Conservation (phyloP, 2,329 filamentous ascomycete species). For the Zymoseptoria crescenta region DNA sequence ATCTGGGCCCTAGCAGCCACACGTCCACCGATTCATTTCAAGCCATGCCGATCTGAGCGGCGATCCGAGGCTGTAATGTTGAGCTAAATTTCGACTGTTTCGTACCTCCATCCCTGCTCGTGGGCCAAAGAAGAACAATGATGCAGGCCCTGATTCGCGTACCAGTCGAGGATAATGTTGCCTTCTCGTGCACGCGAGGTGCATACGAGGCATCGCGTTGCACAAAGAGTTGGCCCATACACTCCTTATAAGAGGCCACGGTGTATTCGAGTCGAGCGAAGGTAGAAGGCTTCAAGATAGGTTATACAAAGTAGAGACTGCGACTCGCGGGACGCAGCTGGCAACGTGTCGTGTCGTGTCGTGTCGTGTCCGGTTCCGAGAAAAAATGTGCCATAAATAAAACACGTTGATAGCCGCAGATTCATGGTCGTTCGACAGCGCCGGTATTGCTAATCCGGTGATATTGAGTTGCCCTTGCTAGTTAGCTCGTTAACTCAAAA, state of each 20-base stretch:
- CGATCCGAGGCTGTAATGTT: conserved; percentile 15
- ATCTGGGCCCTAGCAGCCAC: neutral
- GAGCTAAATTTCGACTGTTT: conserved; percentile 12
- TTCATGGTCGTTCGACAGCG: too few species aligned
- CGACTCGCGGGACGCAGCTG: neutral
- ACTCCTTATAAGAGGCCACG: neutral
- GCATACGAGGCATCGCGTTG: conserved; percentile 9
- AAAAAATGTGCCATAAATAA: neutral
- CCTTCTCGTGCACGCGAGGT: conserved; percentile 13
- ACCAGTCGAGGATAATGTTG: conserved; percentile 8
- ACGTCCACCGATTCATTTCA: neutral
- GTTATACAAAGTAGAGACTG: neutral
- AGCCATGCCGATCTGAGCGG: conserved; percentile 20
- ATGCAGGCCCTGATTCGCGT: conserved; percentile 10
- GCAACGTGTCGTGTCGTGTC: neutral
- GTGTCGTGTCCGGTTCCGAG: neutral
- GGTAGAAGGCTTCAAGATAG: neutral
- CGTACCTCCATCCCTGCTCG: neutral
- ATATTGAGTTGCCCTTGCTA: too few species aligned
- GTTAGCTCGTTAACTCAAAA: too few species aligned
- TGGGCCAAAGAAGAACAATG: neutral
- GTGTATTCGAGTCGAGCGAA: neutral
- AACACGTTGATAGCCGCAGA: too few species aligned
- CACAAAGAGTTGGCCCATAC: neutral
- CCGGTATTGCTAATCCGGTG: too few species aligned